phyloP scores from a whole-genome alignment of 75 land plant species.

The Sequoia sempervirens region DNA sequence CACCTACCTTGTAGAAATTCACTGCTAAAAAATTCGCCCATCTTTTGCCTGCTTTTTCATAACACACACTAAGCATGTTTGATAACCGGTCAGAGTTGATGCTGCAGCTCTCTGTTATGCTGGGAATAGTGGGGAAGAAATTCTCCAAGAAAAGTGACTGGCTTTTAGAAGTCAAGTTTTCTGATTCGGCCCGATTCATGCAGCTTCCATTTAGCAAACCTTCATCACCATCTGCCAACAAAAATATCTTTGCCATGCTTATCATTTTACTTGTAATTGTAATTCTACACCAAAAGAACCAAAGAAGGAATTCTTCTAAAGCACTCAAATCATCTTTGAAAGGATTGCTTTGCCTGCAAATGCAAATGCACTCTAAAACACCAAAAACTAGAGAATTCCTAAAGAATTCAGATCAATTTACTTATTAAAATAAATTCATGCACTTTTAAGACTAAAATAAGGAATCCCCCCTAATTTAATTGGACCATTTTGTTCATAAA shows the following conservation, averaged over 20 bases:
- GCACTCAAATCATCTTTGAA: not conserved
- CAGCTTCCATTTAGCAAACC: constrained; percentile 6
- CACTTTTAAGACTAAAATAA: not conserved
- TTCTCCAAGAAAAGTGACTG: constrained; percentile 21
- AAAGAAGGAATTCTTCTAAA: not conserved
- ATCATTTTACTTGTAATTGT: not conserved
- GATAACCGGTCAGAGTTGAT: constrained; percentile 9
- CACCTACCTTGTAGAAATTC: constrained; percentile 32
- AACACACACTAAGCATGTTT: constrained; percentile 12
- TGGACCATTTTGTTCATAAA: not conserved
- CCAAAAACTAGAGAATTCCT: not conserved
- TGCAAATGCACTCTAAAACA: not conserved
- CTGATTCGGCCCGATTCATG: constrained; percentile 18
- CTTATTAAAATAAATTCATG: not conserved
- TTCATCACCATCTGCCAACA: constrained; percentile 21
- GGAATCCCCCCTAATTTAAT: not conserved
- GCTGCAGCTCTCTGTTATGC: constrained; percentile 5
- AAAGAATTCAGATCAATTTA: not conserved
- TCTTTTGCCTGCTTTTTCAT: constrained; percentile 17
- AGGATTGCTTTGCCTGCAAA: not conserved
- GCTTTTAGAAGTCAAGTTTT: constrained; percentile 3
- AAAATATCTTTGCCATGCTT: constrained; percentile 14
- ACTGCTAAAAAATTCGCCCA: constrained; percentile 34
- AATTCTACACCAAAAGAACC: not conserved
- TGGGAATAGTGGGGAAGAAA: constrained; percentile 20